Base-by-base conservation (phyloP, 2,329 filamentous ascomycete species). In the Talaromyces sp. region DNA sequence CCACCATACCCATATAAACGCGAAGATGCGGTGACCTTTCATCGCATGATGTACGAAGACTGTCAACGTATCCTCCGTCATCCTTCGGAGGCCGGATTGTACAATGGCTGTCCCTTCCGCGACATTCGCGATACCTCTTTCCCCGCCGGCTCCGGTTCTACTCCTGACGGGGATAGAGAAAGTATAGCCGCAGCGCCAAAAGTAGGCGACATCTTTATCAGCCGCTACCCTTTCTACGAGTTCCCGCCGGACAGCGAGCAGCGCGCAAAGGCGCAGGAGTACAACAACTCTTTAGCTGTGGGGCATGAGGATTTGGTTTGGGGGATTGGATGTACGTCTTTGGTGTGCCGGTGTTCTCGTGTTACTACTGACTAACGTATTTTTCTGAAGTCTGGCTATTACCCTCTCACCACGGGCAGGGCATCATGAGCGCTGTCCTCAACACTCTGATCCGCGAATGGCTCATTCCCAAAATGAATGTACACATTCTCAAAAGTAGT, bases 381-480 rank as follows among this genome's bases (percentile, higher is more conserved):
- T 22, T 22, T 45, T 62, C 11, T 5, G 47, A 37, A 73, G 72
- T 71, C 58, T 71, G 65, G 35, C 68, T 75, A 7, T 54, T 68
- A 3, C 67, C 74, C 1, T 61, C 68, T 22, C 67, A 74, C 56
- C 73, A 76, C 22, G 68, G 72, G 1, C 66, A 65, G n/a, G 74
- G 74, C 7, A 72, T 76, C 33, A 75, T 75, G 74, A 68, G 69
- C 13, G 64, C 63, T 11, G 72, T 67, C 2, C 57, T 73, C 27
- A 58, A 57, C 14, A 68, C 68, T 1, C 1, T 75, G 8, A 70
- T 75, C 7, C 54, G 64, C 7, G 69, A 75, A 24, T 71, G 73
- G 68, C 68, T 67, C 7, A 45, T 76, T 4, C 73, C 73, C 9
- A 66, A 67, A n/a, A 72, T 75, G 72, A 75, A 75, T 35, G 66